phyloP scores from a whole-genome alignment of 805 yeast genomes.

The Metschnikowia lunata region DNA sequence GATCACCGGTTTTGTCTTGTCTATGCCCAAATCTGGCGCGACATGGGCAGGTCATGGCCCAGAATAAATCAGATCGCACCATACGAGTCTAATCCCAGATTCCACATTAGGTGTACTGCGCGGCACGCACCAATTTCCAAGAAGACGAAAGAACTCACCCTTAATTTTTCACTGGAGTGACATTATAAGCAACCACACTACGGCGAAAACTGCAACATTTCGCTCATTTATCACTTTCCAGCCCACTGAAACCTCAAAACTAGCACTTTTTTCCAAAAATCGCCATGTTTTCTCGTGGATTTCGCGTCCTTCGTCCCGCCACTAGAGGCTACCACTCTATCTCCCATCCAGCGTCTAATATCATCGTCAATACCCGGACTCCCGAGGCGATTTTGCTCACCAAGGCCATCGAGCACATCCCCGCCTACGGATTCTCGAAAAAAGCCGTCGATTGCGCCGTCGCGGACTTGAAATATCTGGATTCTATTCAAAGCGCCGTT shows the following conservation, averaged over 20 bases:
- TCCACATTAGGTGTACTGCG: no score
- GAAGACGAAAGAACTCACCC: no score
- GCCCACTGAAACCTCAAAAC: neutral
- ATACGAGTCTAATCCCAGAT: no score
- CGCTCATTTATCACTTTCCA: no score
- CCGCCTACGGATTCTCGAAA: constrained; percentile 48
- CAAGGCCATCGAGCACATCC: constrained; percentile 41
- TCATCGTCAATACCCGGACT: constrained; percentile 25
- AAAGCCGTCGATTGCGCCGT: constrained; percentile 47
- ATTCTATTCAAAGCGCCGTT: constrained; percentile 43
- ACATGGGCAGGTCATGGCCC: no score
- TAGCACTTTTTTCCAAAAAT: neutral
- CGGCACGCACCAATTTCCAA: no score
- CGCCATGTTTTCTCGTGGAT: constrained; percentile 6
- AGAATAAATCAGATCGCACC: no score
- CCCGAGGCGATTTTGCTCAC: constrained; percentile 41
- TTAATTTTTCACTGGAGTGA: no score
- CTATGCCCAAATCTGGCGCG: no score
- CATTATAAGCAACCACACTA: no score
- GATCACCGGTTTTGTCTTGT: no score
- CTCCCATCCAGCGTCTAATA: constrained; percentile 34
- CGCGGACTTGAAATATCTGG: constrained; percentile 47
- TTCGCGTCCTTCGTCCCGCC: neutral
- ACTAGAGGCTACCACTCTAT: constrained; percentile 29
- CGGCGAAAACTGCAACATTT: no score